Percentiles rank a stretch among this genome's conserved stretches.
Evolutionary conservation across 306 rosid genomes (phyloP).

Genomic region (Dalbergia cultrata): DNA sequence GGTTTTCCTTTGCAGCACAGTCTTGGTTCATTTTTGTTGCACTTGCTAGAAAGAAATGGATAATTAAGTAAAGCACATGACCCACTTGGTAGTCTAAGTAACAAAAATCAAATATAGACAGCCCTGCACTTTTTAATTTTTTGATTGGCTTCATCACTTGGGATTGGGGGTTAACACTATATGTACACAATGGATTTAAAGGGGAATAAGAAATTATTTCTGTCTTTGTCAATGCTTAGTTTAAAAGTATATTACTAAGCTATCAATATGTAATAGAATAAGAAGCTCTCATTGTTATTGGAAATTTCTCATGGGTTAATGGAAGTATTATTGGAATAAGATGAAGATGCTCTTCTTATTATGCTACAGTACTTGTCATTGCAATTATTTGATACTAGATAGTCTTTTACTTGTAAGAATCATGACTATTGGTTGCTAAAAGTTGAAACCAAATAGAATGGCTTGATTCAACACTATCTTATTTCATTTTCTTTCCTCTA

Average conservation of each 20-base stretch:
- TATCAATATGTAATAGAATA: not conserved
- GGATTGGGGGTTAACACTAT: not conserved
- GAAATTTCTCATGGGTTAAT: too few relatives aligned
- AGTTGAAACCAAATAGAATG: too few relatives aligned
- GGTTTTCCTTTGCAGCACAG: not conserved
- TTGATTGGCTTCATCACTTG: conserved; percentile 16
- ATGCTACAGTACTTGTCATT: too few relatives aligned
- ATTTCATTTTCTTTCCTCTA: not conserved
- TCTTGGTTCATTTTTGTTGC: conserved; percentile 16
- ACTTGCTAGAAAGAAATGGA: not conserved
- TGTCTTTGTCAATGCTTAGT: conserved; percentile 9
- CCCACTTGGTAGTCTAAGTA: not conserved
- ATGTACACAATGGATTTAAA: not conserved
- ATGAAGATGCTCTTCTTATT: too few relatives aligned
- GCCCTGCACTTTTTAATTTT: not conserved
- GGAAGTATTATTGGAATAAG: too few relatives aligned
- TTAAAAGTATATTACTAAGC: conserved; percentile 16
- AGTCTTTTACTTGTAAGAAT: too few relatives aligned
- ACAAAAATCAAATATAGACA: not conserved
- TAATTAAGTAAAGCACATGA: conserved; percentile 23
- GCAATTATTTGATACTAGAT: too few relatives aligned
- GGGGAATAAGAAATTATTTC: not conserved
- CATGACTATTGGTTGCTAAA: too few relatives aligned
- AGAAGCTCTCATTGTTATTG: too few relatives aligned
- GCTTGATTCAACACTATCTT: not conserved